Percentiles rank a stretch among this genome's conserved stretches.
These are phyloP conservation scores for Alternaria hordeiaustralica DNA, from an alignment of 2,329 filamentous ascomycete genomes.

Conservation along the genomic window DNA sequence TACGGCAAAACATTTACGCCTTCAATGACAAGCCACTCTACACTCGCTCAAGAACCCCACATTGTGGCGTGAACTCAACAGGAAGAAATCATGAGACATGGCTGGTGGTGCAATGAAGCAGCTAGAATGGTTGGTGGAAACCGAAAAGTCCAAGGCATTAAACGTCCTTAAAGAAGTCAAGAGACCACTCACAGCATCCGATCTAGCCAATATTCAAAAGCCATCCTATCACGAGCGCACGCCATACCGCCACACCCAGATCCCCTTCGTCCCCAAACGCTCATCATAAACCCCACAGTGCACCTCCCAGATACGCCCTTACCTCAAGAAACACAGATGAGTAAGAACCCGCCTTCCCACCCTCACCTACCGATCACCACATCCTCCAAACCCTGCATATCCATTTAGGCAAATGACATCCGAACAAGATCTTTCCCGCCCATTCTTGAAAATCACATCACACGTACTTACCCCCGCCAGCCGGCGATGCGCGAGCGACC, in stretches of 20 bases:
- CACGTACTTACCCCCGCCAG: not conserved
- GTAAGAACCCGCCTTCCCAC: not conserved
- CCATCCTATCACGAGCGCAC: conserved; percentile 3
- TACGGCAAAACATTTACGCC: not conserved
- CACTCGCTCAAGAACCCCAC: conserved; percentile 6
- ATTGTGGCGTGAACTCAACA: not conserved
- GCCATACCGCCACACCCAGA: not conserved
- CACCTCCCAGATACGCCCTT: not conserved
- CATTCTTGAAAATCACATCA: not conserved
- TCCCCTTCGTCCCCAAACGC: not conserved
- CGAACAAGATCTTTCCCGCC: not conserved
- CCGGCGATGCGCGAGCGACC: not conserved
- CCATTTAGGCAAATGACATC: conserved; percentile 33
- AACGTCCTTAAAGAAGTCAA: not conserved
- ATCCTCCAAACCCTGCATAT: not conserved
- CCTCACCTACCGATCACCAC: not conserved
- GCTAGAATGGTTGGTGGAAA: not conserved
- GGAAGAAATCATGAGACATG: not conserved
- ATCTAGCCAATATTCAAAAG: conserved; percentile 3
- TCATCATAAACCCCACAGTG: not conserved
- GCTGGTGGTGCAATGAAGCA: conserved; percentile 8
- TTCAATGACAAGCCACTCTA: conserved; percentile 3
- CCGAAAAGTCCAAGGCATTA: not conserved
- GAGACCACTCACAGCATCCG: not conserved
- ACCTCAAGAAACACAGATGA: not conserved